A percentile compares a stretch with the other conserved stretches of the same genome.
These are phyloP conservation scores for Radiomyces spectabilis DNA, from an alignment of 192 early-diverging fungal species.

Conservation along the genomic window DNA sequence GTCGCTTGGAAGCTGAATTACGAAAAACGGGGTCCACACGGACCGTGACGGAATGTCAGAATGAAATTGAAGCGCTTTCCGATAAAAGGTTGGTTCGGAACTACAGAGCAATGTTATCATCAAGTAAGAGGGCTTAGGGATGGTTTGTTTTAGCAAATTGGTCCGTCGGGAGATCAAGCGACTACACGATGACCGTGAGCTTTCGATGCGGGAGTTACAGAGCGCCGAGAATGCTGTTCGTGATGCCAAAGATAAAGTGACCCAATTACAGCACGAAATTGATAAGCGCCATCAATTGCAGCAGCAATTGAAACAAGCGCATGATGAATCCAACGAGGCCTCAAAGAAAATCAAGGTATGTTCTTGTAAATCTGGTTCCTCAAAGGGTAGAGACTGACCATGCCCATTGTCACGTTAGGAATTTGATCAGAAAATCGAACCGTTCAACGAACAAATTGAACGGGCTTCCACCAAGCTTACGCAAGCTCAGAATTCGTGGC, in stretches of 20 bases:
- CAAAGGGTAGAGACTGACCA: no score
- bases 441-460: background rate
- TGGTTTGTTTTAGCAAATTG: constrained; percentile 2
- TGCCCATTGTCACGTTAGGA: background rate
- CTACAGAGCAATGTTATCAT: no score
- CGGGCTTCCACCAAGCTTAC: background rate
- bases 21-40: constrained; percentile 49
- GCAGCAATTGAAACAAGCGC: no score
- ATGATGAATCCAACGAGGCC: no score
- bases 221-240: constrained; percentile 29
- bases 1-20: constrained; percentile 37
- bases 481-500: background rate
- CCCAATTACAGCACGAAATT: constrained; percentile 4
- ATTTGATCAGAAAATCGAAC: background rate
- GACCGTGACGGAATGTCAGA: constrained; percentile 61
- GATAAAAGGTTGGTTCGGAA: constrained; percentile 37
- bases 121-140: no score
- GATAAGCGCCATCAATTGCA: background rate
- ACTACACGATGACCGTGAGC: constrained; percentile 33
- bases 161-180: constrained; percentile 27
- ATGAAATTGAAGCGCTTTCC: constrained; percentile 42
- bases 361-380: no score
- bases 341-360: no score
- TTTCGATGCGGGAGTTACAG: constrained; percentile 18
- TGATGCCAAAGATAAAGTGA: constrained; percentile 17